These are phyloP conservation scores for Pseudonitzschia delicatissima DNA, from an alignment of 108 stramenopile genomes.

Conservation along the genomic window DNA sequence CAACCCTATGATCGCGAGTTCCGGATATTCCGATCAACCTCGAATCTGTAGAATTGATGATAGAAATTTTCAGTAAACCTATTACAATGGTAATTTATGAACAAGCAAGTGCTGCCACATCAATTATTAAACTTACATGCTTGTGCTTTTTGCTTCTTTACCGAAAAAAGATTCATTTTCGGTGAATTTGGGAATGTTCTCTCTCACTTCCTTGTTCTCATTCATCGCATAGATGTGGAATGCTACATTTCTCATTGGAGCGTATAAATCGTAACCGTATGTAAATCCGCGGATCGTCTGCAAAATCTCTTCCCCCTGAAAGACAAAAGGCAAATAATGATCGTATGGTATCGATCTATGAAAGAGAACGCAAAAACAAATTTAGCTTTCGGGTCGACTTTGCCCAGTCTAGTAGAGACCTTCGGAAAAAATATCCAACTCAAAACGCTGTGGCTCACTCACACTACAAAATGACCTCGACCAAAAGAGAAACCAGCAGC, in stretches of 20 bases:
- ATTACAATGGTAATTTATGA: conserved; percentile 7
- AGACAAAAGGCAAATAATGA: conserved; percentile 35
- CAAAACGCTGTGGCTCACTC: conserved; percentile 40
- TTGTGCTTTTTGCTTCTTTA: conserved; percentile 18
- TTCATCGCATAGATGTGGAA: conserved; percentile 43
- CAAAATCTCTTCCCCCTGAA: conserved; percentile 70
- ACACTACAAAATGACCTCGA: conserved; percentile 55
- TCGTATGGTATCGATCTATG: conserved; percentile 17
- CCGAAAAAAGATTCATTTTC: conserved; percentile 28
- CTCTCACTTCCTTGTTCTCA: conserved; percentile 7
- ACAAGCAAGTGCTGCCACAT: conserved; percentile 11
- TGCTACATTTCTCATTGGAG: conserved; percentile 46
- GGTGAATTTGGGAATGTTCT: conserved; percentile 22
- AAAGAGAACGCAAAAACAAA: conserved; percentile 15
- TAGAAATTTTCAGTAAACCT: neutral
- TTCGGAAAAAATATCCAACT: conserved; percentile 6
- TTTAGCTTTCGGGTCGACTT: neutral
- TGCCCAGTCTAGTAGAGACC: neutral
- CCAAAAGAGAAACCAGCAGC: conserved; percentile 84
- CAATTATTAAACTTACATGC: conserved; percentile 33
- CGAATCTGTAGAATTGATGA: neutral
- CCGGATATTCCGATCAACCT: neutral
- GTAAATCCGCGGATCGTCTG: conserved; percentile 63
- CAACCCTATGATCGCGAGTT: neutral
- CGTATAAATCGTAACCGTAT: conserved; percentile 78